Conservation (phyloP, 768 basidiomycete genomes). For the Serpula lacrymans region DNA sequence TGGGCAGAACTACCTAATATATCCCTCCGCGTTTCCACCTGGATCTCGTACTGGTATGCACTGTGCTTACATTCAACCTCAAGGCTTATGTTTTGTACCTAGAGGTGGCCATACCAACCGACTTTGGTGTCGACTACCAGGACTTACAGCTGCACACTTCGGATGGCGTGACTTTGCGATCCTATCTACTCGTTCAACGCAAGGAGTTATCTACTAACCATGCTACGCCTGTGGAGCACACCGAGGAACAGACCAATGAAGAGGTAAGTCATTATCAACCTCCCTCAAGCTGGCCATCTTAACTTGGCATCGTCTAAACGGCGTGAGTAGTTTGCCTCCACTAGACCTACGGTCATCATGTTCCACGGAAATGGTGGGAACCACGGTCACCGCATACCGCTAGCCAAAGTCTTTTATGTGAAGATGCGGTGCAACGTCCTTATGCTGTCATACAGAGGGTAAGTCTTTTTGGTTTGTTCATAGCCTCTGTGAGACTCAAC, state of each 20-base stretch:
- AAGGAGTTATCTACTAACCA: conserved; percentile 40
- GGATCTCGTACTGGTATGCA: conserved; percentile 72
- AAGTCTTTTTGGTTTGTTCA: conserved; percentile 18
- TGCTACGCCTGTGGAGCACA: conserved; percentile 32
- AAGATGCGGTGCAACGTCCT: conserved; percentile 90
- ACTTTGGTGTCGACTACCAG: conserved; percentile 72
- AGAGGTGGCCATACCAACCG: conserved; percentile 72
- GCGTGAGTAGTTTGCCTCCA: conserved; percentile 38
- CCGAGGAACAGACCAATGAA: conserved; percentile 46
- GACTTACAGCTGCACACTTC: conserved; percentile 68
- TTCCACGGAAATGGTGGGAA: conserved; percentile 92
- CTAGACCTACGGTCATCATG: conserved; percentile 85
- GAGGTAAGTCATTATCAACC: conserved; percentile 41
- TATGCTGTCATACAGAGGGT: conserved; percentile 94
- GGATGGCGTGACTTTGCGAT: conserved; percentile 69
- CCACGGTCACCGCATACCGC: conserved; percentile 84
- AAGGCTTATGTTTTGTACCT: conserved; percentile 5
- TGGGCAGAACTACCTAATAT: conserved; percentile 87
- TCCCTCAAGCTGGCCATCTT: conserved; percentile 4
- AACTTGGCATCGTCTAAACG: no score
- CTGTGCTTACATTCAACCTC: neutral
- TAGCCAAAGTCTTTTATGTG: conserved; percentile 77
- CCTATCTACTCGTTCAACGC: conserved; percentile 72
- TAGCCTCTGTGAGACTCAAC: neutral
- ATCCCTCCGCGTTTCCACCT: conserved; percentile 78